These are phyloP conservation scores for Stephania japonica DNA, from an alignment of 164 flowering plant species.

Conservation along the genomic window DNA sequence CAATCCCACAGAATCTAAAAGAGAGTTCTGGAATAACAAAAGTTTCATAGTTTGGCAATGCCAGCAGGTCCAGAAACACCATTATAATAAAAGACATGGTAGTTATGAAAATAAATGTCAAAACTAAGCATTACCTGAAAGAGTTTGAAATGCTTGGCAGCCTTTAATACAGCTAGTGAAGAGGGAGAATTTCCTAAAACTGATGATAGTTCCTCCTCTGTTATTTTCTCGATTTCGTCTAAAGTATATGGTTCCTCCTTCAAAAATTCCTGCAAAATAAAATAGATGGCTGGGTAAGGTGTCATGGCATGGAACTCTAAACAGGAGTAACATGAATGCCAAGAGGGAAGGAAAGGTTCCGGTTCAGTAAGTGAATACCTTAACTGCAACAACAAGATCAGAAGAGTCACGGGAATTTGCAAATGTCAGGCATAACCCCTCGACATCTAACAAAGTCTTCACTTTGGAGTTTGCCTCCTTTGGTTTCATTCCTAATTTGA, in stretches of 20 bases:
- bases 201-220: constrained; percentile 45
- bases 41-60: too few relatives aligned
- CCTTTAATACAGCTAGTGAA: constrained; percentile 74
- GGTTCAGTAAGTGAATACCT: constrained; percentile 32
- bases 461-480: constrained; percentile 66
- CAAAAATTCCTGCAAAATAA: constrained; percentile 52
- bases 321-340: not conserved
- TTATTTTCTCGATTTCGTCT: constrained; percentile 71
- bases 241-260: constrained; percentile 76
- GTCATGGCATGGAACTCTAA: too few relatives aligned
- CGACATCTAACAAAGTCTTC: constrained; percentile 92
- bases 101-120: too few relatives aligned
- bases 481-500: constrained; percentile 85
- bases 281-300: not conserved
- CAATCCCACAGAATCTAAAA: too few relatives aligned
- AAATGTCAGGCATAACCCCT: constrained; percentile 75
- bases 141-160: constrained; percentile 75
- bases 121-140: constrained; percentile 50
- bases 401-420: constrained; percentile 59
- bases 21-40: too few relatives aligned
- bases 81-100: too few relatives aligned
- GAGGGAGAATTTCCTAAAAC: constrained; percentile 54
- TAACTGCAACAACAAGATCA: constrained; percentile 81
- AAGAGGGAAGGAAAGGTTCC: not conserved
- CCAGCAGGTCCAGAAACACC: too few relatives aligned